Evolutionary conservation across 225 moss, liverwort and hornwort species (phyloP).

Genomic region (Anthoceros angustus): DNA sequence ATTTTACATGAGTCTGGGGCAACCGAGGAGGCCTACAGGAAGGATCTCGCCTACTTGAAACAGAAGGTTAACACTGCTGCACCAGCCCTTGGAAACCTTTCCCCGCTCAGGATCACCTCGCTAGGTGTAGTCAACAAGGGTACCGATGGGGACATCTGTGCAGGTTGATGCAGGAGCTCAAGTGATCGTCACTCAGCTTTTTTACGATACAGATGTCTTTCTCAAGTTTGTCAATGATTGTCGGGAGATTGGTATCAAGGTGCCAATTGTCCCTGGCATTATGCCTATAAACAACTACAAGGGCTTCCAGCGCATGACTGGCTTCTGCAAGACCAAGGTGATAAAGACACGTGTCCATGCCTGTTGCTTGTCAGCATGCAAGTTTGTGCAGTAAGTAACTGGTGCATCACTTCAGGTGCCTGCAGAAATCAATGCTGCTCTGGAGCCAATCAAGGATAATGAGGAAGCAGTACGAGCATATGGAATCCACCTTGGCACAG

Average conservation of each 20-base stretch:
- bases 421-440: slow-evolving; percentile 50
- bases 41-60: slow-evolving; percentile 37
- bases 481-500: slow-evolving; percentile 79
- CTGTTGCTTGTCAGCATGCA: not conserved
- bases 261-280: slow-evolving; percentile 80
- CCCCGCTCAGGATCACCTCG: not conserved
- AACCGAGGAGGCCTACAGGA: slow-evolving; percentile 32
- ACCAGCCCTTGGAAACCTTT: not conserved
- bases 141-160: not conserved
- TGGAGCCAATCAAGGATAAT: slow-evolving; percentile 93
- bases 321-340: slow-evolving; percentile 92
- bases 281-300: slow-evolving; percentile 97
- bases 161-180: slow-evolving; percentile 90
- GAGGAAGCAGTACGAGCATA: slow-evolving; percentile 84
- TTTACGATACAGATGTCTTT: slow-evolving; percentile 73
- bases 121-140: not conserved
- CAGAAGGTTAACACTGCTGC: slow-evolving; percentile 16
- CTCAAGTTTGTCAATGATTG: slow-evolving; percentile 90
- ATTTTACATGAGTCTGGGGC: slow-evolving; percentile 31
- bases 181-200: slow-evolving; percentile 81
- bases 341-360: not conserved
- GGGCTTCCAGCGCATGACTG: slow-evolving; percentile 91
- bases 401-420: slow-evolving; percentile 37
- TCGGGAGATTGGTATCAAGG: slow-evolving; percentile 75
- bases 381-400: not conserved